Conservation (phyloP, 2,329 filamentous ascomycete genomes). For the Septoria linicola region DNA sequence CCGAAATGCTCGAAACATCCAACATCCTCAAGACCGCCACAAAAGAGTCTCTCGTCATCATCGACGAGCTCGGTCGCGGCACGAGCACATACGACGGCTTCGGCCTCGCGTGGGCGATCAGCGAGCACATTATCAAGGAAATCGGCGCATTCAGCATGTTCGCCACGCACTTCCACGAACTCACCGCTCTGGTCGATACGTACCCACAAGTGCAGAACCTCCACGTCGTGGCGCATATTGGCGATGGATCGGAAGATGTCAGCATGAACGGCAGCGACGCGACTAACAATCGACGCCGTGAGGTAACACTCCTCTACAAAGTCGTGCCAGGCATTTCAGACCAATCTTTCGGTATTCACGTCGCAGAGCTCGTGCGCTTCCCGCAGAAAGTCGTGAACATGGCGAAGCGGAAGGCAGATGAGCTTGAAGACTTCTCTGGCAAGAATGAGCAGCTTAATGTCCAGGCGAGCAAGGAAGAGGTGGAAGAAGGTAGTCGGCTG, state of each 20-base stretch:
- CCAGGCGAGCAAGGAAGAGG: constrained; percentile 75
- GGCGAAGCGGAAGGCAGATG: constrained; percentile 98
- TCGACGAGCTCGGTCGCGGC: constrained; percentile 93
- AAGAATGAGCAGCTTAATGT: constrained; percentile 56
- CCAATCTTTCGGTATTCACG: constrained; percentile 97
- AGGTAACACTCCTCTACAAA: constrained; percentile 95
- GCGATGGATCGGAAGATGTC: constrained; percentile 50
- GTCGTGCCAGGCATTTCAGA: constrained; percentile 94
- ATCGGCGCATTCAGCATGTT: constrained; percentile 94
- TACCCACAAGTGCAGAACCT: constrained; percentile 88
- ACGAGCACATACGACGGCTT: constrained; percentile 99
- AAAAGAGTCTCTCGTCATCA: constrained; percentile 93
- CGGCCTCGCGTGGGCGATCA: constrained; percentile 98
- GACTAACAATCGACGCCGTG: constrained; percentile 57
- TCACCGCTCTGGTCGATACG: constrained; percentile 84
- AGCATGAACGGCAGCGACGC: constrained; percentile 33
- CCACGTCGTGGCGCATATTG: constrained; percentile 93
- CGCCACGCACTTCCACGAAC: constrained; percentile 96
- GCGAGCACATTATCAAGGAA: constrained; percentile 92
- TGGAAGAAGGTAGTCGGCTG: constrained; percentile 81
- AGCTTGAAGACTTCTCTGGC: constrained; percentile 89
- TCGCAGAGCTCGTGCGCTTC: constrained; percentile 93
- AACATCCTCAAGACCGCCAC: constrained; percentile 98
- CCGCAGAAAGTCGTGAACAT: constrained; percentile 96
- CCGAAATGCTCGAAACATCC: constrained; percentile 97